Evolutionary conservation across 768 basidiomycete species (phyloP), one percentile per base, ranked within the genome.

Genomic region (Agaricus subrufescens): DNA sequence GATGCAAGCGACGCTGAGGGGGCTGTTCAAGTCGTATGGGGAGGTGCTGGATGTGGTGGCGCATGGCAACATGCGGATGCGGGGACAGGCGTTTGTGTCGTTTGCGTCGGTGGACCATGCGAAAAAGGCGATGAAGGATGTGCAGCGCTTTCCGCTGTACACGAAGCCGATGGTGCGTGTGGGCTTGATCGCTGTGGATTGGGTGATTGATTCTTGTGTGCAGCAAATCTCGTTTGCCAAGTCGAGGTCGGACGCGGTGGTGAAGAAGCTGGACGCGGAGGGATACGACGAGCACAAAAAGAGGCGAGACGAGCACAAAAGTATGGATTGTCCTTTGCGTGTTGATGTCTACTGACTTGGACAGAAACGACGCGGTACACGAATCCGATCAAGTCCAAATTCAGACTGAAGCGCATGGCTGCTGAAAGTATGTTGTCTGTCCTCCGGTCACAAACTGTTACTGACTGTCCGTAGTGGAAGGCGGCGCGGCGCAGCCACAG

Each of bases 71-170:
- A 73, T 99, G 58, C 86, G 97, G 39, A 99, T 99, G 97, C 82
- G 97, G 39, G 97, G 97, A 14, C 97, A 99, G 73, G 97, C 97
- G 3, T 99, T 99, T 67, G 92, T 99, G 38, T 93, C 91, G 38
- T 97, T 99, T 69, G 79, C 80, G 55, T 85, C 85, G 34, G 76
- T 85, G 51, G 93, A 98, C 56, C 81, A 82, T 56, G 97, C 97
- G 37, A 87, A 58, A 39, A 57, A 57, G 70, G 96, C 96, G 6
- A 78, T 91, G 81, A 92, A 83, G 75, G 97, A 99, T 69, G 94
- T 98, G 40, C 81, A 86, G 58, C 84, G 93, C 38, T 98, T 99
- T 69, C 97, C 97, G 14, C 69, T 99, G 47, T 98, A 98, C 65
- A 91, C 91, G 3, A 96, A 96, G 69, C 93, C 97, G 1, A 95